Conservation (phyloP, 139 green algal species). For the Dunaliella primolecta region DNA sequence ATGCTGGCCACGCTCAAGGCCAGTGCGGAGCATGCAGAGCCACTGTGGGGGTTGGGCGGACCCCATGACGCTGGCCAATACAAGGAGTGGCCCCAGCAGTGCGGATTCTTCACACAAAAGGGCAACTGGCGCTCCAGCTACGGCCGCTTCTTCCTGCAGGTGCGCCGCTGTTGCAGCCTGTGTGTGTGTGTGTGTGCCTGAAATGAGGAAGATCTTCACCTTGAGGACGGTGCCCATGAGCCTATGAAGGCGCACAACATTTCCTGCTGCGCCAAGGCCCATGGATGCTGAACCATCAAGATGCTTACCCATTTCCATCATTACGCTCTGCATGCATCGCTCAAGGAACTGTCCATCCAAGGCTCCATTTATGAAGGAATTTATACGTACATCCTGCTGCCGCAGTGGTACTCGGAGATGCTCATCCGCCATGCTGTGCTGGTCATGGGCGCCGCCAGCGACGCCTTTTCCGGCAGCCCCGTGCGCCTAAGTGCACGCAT, state of each 20-base stretch:
- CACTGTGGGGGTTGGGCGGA: slow-evolving; percentile 55
- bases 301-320: too few species aligned
- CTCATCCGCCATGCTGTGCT: slow-evolving; percentile 44
- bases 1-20: slow-evolving; percentile 52
- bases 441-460: slow-evolving; percentile 33
- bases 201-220: too few species aligned
- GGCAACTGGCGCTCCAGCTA: slow-evolving; percentile 54
- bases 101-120: slow-evolving; percentile 58
- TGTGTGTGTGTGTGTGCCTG: too few species aligned
- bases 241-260: too few species aligned
- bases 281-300: too few species aligned
- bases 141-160: slow-evolving; percentile 56
- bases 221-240: too few species aligned
- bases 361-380: too few species aligned
- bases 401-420: slow-evolving; percentile 54
- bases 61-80: slow-evolving; percentile 63
- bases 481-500: slow-evolving; percentile 28
- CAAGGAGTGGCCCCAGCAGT: slow-evolving; percentile 49
- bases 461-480: slow-evolving; percentile 18
- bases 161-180: too few species aligned
- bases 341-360: too few species aligned
- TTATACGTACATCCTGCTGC: too few species aligned
- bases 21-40: slow-evolving; percentile 46
- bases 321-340: too few species aligned
- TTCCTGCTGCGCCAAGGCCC: too few species aligned